Evolutionary conservation across 1,139 yeast species (phyloP).

Genomic region (Pichia cactophila): DNA sequence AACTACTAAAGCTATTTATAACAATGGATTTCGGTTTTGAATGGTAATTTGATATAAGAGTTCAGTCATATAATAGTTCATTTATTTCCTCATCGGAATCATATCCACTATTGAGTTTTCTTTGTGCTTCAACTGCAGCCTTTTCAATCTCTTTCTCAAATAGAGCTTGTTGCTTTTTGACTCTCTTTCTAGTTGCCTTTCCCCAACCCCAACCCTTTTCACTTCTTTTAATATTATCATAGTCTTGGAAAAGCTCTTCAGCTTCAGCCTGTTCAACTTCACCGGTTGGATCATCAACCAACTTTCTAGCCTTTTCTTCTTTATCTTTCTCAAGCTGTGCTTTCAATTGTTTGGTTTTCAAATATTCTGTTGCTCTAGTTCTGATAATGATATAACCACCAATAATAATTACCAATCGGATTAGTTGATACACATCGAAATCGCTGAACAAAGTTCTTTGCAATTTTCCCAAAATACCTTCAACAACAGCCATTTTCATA

Average conservation of each 20-base stretch:
- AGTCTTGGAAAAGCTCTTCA: conserved; percentile 5
- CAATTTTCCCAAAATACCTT: conserved; percentile 13
- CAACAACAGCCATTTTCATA: conserved; percentile 2
- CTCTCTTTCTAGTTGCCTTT: conserved; percentile 55
- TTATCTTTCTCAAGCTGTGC: conserved; percentile 44
- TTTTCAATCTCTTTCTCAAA: conserved; percentile 39
- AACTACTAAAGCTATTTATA: too few relatives aligned
- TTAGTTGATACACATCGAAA: conserved; percentile 29
- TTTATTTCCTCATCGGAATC: conserved; percentile 64
- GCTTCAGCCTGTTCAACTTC: conserved; percentile 16
- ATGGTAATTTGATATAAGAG: neutral
- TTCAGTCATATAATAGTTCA: conserved; percentile 48
- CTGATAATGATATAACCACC: conserved; percentile 41
- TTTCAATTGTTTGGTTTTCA: conserved; percentile 45
- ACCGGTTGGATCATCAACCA: conserved; percentile 17
- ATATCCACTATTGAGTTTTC: conserved; percentile 32
- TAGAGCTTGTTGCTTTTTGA: conserved; percentile 45
- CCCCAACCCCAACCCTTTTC: conserved; percentile 70
- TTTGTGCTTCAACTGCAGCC: conserved; percentile 28
- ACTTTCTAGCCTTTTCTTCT: conserved; percentile 35
- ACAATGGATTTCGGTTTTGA: too few relatives aligned
- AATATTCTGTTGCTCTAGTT: conserved; percentile 33
- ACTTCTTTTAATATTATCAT: conserved; percentile 13
- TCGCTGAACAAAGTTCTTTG: conserved; percentile 18
- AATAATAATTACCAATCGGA: conserved; percentile 36